Evolutionary conservation across 139 green algal genomes (phyloP).

Genomic region (Monoraphidium neglectum): DNA sequence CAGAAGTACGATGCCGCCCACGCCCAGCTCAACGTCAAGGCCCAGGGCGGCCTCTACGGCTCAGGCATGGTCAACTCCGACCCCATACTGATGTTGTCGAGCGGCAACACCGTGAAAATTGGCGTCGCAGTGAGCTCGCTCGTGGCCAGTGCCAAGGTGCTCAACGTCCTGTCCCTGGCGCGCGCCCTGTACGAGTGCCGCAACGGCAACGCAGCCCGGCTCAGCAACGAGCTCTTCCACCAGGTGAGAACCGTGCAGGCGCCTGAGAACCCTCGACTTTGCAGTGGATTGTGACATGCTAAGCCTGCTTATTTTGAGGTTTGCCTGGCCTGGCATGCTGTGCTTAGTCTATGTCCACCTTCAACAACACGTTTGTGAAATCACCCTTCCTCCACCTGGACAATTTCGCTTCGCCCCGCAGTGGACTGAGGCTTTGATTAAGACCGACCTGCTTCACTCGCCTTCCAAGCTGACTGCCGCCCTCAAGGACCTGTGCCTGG

Average conservation of each 20-base stretch:
- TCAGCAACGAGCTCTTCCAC: conserved; percentile 14
- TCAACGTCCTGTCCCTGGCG: conserved; percentile 6
- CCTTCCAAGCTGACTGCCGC: neutral
- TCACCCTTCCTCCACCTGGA: too few relatives aligned
- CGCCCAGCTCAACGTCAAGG: neutral
- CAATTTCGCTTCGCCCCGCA: neutral
- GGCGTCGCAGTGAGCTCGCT: neutral
- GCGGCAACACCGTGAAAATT: conserved; percentile 5
- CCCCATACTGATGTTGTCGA: conserved; percentile 4
- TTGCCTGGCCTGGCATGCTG: too few relatives aligned
- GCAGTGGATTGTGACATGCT: too few relatives aligned
- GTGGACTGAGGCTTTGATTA: neutral
- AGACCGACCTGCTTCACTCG: neutral
- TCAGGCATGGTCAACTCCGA: conserved; percentile 28
- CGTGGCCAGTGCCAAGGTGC: neutral
- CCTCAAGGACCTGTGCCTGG: neutral
- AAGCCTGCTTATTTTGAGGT: too few relatives aligned
- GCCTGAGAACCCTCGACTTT: too few relatives aligned
- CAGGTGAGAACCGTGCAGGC: conserved; percentile 6
- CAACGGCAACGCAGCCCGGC: neutral
- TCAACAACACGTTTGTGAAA: too few relatives aligned
- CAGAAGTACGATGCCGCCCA: conserved; percentile 13
- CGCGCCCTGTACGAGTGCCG: conserved; percentile 21
- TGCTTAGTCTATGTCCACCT: too few relatives aligned
- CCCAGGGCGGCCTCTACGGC: neutral